Conservation (phyloP, 164 flowering plant genomes). For the Macadamia integrifolia region DNA sequence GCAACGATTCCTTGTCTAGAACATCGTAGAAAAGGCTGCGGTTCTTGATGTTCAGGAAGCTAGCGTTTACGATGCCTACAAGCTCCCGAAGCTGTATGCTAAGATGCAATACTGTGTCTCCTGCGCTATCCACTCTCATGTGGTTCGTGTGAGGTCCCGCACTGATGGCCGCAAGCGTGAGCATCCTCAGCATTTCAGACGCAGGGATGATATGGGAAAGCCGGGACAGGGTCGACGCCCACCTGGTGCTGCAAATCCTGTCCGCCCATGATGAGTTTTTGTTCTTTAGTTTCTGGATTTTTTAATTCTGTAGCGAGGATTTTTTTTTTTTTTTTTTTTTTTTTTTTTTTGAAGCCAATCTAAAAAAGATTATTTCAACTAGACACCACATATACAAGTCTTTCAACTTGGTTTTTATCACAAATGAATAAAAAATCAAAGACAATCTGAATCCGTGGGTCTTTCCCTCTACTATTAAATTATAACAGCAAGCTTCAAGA, state of each 20-base stretch:
- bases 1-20: conserved; percentile 3
- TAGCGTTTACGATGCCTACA: conserved; percentile 10
- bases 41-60: conserved; percentile 9
- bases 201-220: conserved; percentile 2
- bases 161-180: neutral
- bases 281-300: neutral
- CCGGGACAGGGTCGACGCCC: conserved; percentile 3
- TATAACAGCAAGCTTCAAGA: neutral
- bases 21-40: conserved; percentile 7
- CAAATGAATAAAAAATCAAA: neutral
- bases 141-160: conserved; percentile 2
- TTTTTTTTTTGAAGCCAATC: too few species aligned
- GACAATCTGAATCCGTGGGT: neutral
- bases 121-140: conserved; percentile 17
- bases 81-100: conserved; percentile 20
- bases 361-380: neutral
- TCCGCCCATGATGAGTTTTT: neutral
- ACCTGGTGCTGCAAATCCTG: neutral
- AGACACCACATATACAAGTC: neutral
- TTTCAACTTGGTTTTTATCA: too few species aligned
- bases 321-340: too few species aligned
- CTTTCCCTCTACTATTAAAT: neutral
- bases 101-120: conserved; percentile 25
- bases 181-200: conserved; percentile 1
- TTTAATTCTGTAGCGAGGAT: neutral